Evolutionary conservation across 148 eudicot genomes (phyloP).

Genomic region (Persicaria tinctoria): DNA sequence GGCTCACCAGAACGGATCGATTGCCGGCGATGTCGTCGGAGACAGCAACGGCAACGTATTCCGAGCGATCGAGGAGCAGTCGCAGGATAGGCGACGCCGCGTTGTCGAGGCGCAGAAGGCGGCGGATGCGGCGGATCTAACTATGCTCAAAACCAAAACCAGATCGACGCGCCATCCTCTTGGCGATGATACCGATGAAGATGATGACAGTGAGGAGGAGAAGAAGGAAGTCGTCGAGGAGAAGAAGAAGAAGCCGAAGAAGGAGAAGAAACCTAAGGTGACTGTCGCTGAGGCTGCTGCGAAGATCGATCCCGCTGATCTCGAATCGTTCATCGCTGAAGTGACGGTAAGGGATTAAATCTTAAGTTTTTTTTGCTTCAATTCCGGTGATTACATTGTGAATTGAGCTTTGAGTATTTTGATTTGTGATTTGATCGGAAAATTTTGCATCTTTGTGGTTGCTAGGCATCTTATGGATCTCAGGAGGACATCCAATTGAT

Average conservation of each 20-base stretch:
- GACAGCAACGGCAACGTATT: constrained; percentile 27
- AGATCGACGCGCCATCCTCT: constrained; percentile 26
- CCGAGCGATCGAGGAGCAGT: constrained; percentile 44
- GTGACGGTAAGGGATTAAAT: constrained; percentile 23
- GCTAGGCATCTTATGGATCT: constrained; percentile 41
- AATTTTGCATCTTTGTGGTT: background rate
- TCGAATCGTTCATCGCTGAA: constrained; percentile 35
- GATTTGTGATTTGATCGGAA: background rate
- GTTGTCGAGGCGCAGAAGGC: constrained; percentile 43
- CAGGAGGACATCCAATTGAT: constrained; percentile 66
- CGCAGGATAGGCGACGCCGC: constrained; percentile 49
- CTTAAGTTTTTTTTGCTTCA: background rate
- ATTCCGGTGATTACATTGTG: background rate
- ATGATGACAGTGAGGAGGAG: background rate
- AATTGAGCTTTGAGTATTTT: background rate
- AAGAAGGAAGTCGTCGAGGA: background rate
- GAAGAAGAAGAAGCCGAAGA: constrained; percentile 29
- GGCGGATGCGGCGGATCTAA: constrained; percentile 17
- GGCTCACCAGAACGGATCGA: constrained; percentile 11
- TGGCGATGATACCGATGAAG: constrained; percentile 29
- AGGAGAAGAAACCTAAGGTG: constrained; percentile 44
- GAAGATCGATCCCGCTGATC: constrained; percentile 47
- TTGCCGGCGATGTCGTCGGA: constrained; percentile 2
- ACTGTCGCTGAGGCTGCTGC: constrained; percentile 46
- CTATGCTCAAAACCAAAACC: background rate